These are phyloP conservation scores for Candida palmyrensis DNA, from an alignment of 805 yeast genomes.

Conservation along the genomic window DNA sequence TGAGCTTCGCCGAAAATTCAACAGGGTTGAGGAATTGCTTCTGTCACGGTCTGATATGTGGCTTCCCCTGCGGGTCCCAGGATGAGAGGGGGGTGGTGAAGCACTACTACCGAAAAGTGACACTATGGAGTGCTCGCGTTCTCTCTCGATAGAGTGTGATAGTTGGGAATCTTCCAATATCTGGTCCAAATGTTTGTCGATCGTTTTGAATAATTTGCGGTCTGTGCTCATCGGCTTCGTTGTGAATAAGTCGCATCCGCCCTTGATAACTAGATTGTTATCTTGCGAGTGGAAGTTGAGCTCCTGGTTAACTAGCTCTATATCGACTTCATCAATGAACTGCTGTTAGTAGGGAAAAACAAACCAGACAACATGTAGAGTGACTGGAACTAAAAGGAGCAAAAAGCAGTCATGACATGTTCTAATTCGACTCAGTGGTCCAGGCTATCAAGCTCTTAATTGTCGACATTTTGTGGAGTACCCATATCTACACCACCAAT, in stretches of 20 bases:
- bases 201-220: conserved; percentile 78
- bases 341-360: conserved; percentile 24
- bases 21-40: conserved; percentile 22
- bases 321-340: conserved; percentile 90
- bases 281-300: conserved; percentile 56
- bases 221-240: conserved; percentile 92
- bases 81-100: conserved; percentile 18
- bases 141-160: conserved; percentile 33
- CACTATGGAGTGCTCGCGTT: conserved; percentile 30
- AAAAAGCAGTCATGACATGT: too few relatives aligned
- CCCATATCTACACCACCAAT: too few relatives aligned
- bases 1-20: conserved; percentile 14
- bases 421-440: too few relatives aligned
- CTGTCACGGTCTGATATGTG: conserved; percentile 20
- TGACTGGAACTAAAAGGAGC: too few relatives aligned
- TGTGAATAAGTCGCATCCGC: conserved; percentile 90
- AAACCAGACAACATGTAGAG: too few relatives aligned
- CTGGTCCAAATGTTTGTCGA: conserved; percentile 73
- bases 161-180: conserved; percentile 41
- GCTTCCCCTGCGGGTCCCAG: conserved; percentile 17
- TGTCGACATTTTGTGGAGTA: too few relatives aligned
- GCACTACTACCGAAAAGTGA: conserved; percentile 36
- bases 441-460: too few relatives aligned
- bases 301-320: conserved; percentile 86
- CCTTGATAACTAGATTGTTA: conserved; percentile 52